Percentiles rank a stretch among this genome's conserved stretches.
These are phyloP conservation scores for Neurospora tetraspora DNA, from an alignment of 495 filamentous ascomycete species.

Conservation along the genomic window DNA sequence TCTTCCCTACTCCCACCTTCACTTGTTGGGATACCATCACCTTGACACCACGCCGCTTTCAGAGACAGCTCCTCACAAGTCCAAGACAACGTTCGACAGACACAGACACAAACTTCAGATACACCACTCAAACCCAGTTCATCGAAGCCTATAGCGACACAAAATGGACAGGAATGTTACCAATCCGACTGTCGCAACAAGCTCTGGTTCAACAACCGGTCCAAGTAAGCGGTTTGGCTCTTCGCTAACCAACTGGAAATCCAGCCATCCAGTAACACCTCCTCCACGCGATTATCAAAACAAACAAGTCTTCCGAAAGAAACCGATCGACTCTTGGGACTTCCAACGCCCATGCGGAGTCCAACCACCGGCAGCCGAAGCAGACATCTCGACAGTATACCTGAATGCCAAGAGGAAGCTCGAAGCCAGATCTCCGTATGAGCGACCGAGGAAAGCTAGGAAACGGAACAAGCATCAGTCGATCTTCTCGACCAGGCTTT, in stretches of 20 bases:
- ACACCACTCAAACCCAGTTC: not conserved
- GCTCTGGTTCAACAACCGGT: not conserved
- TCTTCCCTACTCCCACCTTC: not conserved
- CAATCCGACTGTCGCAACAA: not conserved
- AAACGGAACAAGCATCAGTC: not conserved
- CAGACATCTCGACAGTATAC: not conserved
- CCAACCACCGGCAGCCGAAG: not conserved
- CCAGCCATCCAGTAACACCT: not conserved
- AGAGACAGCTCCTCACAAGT: not conserved
- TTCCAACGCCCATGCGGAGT: not conserved
- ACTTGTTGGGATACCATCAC: not conserved
- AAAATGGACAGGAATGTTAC: not conserved
- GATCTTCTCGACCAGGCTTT: not conserved
- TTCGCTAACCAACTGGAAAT: not conserved
- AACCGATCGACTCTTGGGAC: not conserved
- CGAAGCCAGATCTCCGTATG: not conserved
- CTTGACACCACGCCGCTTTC: not conserved
- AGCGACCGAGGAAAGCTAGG: not conserved
- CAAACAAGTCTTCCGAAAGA: not conserved
- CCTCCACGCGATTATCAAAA: not conserved
- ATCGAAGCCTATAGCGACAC: not conserved
- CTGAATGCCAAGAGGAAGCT: not conserved
- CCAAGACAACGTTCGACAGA: not conserved
- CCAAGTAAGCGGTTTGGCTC: not conserved
- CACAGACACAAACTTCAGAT: not conserved